A percentile compares a stretch with the other conserved stretches of the same genome.
Conservation (phyloP, 768 basidiomycete genomes). For the Epithele typhae region DNA sequence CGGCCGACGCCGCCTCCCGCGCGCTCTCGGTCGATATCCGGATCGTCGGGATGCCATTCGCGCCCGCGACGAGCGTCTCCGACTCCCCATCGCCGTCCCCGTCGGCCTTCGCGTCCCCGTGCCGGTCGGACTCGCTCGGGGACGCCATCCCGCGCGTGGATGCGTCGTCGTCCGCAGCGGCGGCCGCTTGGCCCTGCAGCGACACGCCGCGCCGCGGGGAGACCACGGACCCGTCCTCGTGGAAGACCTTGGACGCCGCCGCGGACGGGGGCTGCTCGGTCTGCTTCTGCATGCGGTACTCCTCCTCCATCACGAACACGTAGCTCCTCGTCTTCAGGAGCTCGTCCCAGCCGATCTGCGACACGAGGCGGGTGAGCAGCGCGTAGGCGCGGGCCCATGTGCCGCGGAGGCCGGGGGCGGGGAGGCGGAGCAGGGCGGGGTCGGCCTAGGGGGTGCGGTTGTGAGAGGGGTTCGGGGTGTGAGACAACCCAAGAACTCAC, state of each 20-base stretch:
- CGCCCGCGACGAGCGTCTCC: constrained; percentile 17
- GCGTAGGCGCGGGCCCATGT: constrained; percentile 96
- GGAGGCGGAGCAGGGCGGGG: constrained; percentile 88
- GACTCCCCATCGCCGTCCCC: constrained; percentile 21
- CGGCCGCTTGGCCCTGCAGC: constrained; percentile 15
- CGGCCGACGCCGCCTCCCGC: constrained; percentile 31
- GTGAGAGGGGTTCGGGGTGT: too few relatives aligned
- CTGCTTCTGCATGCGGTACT: constrained; percentile 96
- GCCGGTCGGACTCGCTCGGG: constrained; percentile 26
- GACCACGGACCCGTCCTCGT: constrained; percentile 58
- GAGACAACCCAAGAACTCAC: too few relatives aligned
- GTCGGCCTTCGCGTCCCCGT: constrained; percentile 12
- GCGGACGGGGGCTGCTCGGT: constrained; percentile 44
- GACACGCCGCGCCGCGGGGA: constrained; percentile 17
- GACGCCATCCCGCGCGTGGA: constrained; percentile 62
- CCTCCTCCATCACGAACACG: constrained; percentile 99
- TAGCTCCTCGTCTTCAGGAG: constrained; percentile 88
- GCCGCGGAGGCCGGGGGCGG: constrained; percentile 89
- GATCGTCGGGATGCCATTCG: constrained; percentile 49
- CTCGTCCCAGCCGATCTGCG: constrained; percentile 98
- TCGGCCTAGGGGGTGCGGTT: constrained; percentile 69
- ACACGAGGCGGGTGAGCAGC: constrained; percentile 85
- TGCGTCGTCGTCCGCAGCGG: constrained; percentile 58
- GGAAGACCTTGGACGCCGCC: constrained; percentile 37
- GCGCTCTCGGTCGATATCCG: constrained; percentile 54